phyloP scores from a whole-genome alignment of 306 rosid species.

The Vigna unguiculata region DNA sequence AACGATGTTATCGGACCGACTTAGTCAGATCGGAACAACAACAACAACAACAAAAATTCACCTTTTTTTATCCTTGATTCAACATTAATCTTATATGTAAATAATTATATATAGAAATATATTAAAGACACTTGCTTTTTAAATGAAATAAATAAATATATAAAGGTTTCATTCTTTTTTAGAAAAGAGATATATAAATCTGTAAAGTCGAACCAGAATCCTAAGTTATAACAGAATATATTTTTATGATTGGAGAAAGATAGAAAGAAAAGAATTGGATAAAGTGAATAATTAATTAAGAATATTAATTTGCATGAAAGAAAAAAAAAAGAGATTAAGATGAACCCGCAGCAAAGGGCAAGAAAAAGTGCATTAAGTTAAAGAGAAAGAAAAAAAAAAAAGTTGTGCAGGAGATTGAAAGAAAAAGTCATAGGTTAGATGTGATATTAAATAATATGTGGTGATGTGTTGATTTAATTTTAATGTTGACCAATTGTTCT shows the following conservation, averaged over 20 bases:
- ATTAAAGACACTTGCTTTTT: no score
- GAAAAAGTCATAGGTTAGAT: conserved; percentile 11
- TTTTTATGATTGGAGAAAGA: not conserved
- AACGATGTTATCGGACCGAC: no score
- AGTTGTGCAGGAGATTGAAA: conserved; percentile 21
- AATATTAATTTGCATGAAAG: not conserved
- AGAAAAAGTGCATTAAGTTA: conserved; percentile 32
- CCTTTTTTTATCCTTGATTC: not conserved
- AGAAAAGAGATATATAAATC: not conserved
- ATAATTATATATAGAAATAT: no score
- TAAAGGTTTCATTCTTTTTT: not conserved
- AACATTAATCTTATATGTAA: no score
- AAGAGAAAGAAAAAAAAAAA: conserved; percentile 12
- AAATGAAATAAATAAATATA: not conserved
- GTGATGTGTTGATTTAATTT: conserved; percentile 9
- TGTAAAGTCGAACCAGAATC: conserved; percentile 8
- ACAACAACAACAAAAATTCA: not conserved
- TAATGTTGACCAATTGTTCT: conserved; percentile 48
- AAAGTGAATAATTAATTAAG: not conserved
- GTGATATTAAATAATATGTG: conserved; percentile 19
- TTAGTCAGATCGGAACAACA: no score
- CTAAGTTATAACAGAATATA: not conserved
- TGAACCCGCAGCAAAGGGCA: conserved; percentile 28
- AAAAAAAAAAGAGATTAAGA: not conserved
- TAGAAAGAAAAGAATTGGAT: no score